Conservation (phyloP, 768 basidiomycete species). For the Tulasnella sp. region DNA sequence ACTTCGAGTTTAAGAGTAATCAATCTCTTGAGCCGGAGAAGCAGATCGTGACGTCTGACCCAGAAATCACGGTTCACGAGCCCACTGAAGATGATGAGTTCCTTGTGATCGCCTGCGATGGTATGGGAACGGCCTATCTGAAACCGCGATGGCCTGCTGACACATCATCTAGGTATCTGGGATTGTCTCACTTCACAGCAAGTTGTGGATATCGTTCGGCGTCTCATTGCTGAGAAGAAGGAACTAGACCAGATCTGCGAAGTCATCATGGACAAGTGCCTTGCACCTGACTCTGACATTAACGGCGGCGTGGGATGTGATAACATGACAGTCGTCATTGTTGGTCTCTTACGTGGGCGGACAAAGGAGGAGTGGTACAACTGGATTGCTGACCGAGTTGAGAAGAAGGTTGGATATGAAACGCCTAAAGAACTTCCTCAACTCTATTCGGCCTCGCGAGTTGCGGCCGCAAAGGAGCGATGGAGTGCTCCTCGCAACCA, state of each 20-base stretch:
- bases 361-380: conserved; percentile 90
- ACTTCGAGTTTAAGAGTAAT: conserved; percentile 99
- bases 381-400: conserved; percentile 82
- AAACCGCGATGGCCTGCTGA: conserved; percentile 3
- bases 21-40: conserved; percentile 71
- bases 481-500: conserved; percentile 6
- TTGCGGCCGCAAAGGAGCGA: conserved; percentile 21
- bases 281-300: conserved; percentile 88
- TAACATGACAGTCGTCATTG: conserved; percentile 95
- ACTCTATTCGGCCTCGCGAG: conserved; percentile 62
- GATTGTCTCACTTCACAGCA: conserved; percentile 94
- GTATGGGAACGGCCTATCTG: conserved; percentile 44
- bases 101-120: conserved; percentile 94
- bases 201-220: conserved; percentile 82
- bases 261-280: conserved; percentile 84
- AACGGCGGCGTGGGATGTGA: conserved; percentile 95
- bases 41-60: conserved; percentile 93
- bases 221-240: conserved; percentile 72
- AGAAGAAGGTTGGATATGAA: conserved; percentile 65
- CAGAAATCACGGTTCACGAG: conserved; percentile 80
- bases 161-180: conserved; percentile 75
- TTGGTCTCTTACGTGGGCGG: conserved; percentile 80
- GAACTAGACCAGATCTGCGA: conserved; percentile 81
- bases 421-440: conserved; percentile 75
- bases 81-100: conserved; percentile 91